phyloP scores from a whole-genome alignment of 2,329 filamentous ascomycete genomes.

The Fusarium anthophilum region DNA sequence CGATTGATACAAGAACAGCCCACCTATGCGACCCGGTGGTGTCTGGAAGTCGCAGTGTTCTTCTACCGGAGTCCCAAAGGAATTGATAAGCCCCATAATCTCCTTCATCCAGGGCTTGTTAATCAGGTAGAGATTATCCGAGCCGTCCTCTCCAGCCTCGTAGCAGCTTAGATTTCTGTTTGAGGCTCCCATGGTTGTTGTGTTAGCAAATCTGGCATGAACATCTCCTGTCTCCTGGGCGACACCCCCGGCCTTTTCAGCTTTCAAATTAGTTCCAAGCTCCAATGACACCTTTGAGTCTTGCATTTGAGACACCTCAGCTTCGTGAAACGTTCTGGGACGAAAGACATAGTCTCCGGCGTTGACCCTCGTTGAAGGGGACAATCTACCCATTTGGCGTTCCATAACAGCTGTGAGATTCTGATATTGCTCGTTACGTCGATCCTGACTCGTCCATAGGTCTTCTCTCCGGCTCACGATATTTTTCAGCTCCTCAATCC shows the following conservation, averaged over 20 bases:
- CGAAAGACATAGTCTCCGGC: neutral
- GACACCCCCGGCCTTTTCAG: accelerated
- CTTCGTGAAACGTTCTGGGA: neutral
- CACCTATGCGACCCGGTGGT: neutral
- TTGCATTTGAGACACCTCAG: neutral
- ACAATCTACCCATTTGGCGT: neutral
- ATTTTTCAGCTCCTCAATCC: neutral
- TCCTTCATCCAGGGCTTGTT: neutral
- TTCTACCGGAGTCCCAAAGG: neutral
- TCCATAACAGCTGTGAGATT: neutral
- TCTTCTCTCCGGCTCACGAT: neutral
- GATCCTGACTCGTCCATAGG: neutral
- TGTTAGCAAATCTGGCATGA: neutral
- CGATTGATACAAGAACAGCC: neutral
- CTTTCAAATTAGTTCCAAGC: neutral
- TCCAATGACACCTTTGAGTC: neutral
- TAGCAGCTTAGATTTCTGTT: neutral
- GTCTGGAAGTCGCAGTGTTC: neutral
- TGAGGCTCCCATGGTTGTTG: neutral
- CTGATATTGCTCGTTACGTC: neutral
- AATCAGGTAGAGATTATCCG: neutral
- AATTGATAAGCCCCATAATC: accelerated
- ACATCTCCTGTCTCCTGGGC: neutral
- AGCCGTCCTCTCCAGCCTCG: neutral
- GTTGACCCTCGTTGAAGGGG: neutral